Conservation (phyloP, 352 stramenopile genomes). For the Globisporangium cystogenes region DNA sequence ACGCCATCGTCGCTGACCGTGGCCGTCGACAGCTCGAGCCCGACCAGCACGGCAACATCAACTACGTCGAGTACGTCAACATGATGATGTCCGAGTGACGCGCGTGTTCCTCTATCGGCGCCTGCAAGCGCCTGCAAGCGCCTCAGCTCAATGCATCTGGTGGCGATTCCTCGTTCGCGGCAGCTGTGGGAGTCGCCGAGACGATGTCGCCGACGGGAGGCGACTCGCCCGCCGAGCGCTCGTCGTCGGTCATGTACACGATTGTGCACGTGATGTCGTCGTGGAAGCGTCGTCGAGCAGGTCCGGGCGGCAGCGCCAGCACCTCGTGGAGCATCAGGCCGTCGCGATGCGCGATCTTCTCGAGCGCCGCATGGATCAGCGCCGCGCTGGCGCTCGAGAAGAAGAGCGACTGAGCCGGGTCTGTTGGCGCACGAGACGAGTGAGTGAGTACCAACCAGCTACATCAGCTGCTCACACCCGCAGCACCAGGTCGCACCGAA, state of each 20-base stretch:
- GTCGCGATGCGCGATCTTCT: slow-evolving; percentile 66
- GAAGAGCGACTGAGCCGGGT: slow-evolving; percentile 41
- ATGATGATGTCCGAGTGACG: slow-evolving; percentile 92
- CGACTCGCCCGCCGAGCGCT: background rate
- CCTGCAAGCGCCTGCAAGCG: background rate
- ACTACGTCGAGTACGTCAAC: slow-evolving; percentile 93
- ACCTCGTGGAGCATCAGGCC: slow-evolving; percentile 68
- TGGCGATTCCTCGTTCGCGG: background rate
- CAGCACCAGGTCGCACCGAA: slow-evolving; percentile 36
- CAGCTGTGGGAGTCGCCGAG: background rate
- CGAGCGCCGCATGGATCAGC: slow-evolving; percentile 62
- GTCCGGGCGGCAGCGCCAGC: slow-evolving; percentile 41
- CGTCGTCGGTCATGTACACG: slow-evolving; percentile 36
- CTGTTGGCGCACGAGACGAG: slow-evolving; percentile 13
- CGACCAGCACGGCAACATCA: slow-evolving; percentile 90
- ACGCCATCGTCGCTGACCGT: too few species aligned
- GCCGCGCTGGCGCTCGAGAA: slow-evolving; percentile 50
- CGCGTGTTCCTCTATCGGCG: slow-evolving; percentile 1
- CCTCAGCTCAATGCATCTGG: slow-evolving; percentile 7
- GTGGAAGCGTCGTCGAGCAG: slow-evolving; percentile 49
- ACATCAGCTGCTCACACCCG: background rate
- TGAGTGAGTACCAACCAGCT: background rate
- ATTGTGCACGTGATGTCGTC: slow-evolving; percentile 83
- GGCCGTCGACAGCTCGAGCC: slow-evolving; percentile 86
- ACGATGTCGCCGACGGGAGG: background rate